Base-by-base conservation (phyloP, 2,329 filamentous ascomycete species). In the Hymenoscyphus occultus region DNA sequence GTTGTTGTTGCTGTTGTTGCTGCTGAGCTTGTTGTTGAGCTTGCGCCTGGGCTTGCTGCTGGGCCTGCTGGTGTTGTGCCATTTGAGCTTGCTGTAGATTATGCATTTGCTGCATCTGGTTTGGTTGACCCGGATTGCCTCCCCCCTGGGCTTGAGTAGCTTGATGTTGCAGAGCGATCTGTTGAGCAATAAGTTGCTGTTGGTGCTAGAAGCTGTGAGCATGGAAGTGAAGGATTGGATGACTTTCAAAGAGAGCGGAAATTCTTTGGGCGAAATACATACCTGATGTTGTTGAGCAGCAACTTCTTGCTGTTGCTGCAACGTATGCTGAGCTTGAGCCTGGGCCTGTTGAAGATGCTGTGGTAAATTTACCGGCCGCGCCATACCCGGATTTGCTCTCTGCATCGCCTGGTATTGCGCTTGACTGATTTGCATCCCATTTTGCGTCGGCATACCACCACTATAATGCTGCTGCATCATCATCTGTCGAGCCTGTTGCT, bases 381-480 rank as follows among this genome's bases (percentile, higher is more conserved):
- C 76, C 65, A 80, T 76, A 6, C 22, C 14, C 14, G 72, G 71
- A 59, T 71, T 69, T 61, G 78, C 77, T 67, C 83, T 77, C 67
- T 83, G 78, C 71, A 86, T 80, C 56, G 82, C 81, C 57, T 82
- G 78, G 40, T 84, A 76, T 71, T 86, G 84, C 65, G 83, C 82
- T 28, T 76, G 77, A 58, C 76, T 84, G 73, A 86, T 81, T 65
- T 78, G 71, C 75, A 87, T 83, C 3, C 79, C 81, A 74, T 88
- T 84, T 42, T 79, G 83, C 71, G 80, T 81, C 19, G 79, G 78
- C 78, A 88, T 84, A 59, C 82, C 81, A 59, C 82, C 81, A 58
- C 76, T 80, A 64, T 78, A 80, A 68, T 86, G 84, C 69, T 86
- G 83, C 16, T 80, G 79, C 77, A 86, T 80, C 65, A 86, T 76